Percentiles rank a stretch among this genome's conserved stretches.
Conservation (phyloP, 208 protist species). For the Trypanosoma cruzi region DNA sequence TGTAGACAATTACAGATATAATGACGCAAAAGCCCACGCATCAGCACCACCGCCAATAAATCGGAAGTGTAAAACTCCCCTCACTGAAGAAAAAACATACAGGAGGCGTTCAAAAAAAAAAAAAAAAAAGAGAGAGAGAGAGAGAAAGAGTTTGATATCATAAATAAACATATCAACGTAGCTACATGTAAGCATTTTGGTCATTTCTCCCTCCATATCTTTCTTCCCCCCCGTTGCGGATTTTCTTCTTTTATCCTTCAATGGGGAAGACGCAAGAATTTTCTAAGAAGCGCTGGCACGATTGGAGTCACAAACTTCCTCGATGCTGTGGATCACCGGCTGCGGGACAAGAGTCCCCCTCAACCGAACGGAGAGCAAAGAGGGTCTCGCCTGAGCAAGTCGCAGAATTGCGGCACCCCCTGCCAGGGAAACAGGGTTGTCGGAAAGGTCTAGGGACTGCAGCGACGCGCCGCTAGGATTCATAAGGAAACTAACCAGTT, state of each 20-base stretch:
- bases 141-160: background rate
- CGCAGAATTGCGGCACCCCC: slow-evolving; percentile 41
- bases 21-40: too few species aligned
- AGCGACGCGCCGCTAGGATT: slow-evolving; percentile 28
- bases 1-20: too few species aligned
- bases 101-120: too few species aligned
- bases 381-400: slow-evolving; percentile 42
- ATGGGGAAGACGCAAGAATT: too few species aligned
- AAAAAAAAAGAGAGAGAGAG: slow-evolving; percentile 9
- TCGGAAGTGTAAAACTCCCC: too few species aligned
- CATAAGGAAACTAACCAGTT: slow-evolving; percentile 30
- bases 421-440: slow-evolving; percentile 50
- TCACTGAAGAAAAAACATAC: too few species aligned
- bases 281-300: background rate
- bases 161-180: slow-evolving; percentile 6
- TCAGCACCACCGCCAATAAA: too few species aligned
- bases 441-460: slow-evolving; percentile 42
- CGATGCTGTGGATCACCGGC: slow-evolving; percentile 22
- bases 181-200: too few species aligned
- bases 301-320: slow-evolving; percentile 32
- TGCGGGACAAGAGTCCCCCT: slow-evolving; percentile 38
- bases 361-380: slow-evolving; percentile 37
- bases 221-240: too few species aligned
- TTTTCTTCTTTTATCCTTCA: too few species aligned
- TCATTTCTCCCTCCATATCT: too few species aligned